These are phyloP conservation scores for Ceratobasidium sp. DNA, from an alignment of 1,284 basidiomycete species.

Conservation along the genomic window DNA sequence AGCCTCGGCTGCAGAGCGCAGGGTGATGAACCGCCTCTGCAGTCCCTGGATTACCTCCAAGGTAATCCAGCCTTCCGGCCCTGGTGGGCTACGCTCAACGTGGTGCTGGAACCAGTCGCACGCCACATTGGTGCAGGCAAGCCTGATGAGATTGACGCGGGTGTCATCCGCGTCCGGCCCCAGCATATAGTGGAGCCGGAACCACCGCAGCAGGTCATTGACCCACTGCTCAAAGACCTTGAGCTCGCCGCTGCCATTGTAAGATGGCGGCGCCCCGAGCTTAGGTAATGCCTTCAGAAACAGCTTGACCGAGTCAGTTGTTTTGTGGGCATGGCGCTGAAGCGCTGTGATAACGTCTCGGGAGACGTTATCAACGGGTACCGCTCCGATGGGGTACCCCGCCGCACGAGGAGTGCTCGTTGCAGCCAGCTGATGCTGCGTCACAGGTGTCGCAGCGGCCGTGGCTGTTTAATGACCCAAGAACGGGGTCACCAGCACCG, in stretches of 20 bases:
- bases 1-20: background rate
- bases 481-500: background rate
- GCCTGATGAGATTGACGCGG: slow-evolving; percentile 9
- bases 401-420: background rate
- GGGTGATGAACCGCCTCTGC: slow-evolving; percentile 2
- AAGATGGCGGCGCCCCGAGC: background rate
- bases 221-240: slow-evolving; percentile 9
- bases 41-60: slow-evolving; percentile 19
- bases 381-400: slow-evolving; percentile 21
- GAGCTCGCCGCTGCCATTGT: slow-evolving; percentile 13
- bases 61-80: background rate
- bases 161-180: background rate
- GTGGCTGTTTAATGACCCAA: background rate
- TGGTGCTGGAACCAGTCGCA: slow-evolving; percentile 10
- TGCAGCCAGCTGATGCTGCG: background rate
- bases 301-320: background rate
- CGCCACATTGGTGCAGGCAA: background rate
- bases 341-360: background rate
- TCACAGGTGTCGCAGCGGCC: background rate
- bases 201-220: slow-evolving; percentile 1
- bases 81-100: background rate
- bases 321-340: background rate
- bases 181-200: background rate
- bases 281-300: background rate
- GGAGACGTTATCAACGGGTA: slow-evolving; percentile 1